Evolutionary conservation across 345 rosid species (phyloP), one percentile per base, ranked within the genome.

Genomic region (Draba incana): DNA sequence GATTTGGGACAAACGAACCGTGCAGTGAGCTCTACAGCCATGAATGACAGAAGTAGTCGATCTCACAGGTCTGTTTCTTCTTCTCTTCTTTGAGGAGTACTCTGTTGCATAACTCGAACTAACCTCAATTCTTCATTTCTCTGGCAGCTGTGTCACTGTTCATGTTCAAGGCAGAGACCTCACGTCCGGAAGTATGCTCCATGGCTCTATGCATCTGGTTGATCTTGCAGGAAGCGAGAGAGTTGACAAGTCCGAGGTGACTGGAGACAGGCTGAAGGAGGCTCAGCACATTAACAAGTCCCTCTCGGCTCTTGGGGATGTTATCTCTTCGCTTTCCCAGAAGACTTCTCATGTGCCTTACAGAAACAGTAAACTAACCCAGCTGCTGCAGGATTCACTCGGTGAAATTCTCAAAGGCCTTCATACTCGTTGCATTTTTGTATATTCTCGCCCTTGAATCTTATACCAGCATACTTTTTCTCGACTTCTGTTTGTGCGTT

Each of bases 201-300:
- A 84, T 27, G 96, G 96, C 46, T 88, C 91, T 37, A 86, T 94
- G 97, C 97, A 94, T 83, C 80, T 94, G 75, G 97, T 94, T 78
- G 99, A 94, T 55, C 84, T 94, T 59, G 99, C 99, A 0, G 99
- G 99, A 66, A 91, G 99, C 14, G 97, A 94, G 76, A 84, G 97
- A 70, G 96, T 94, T 9, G 96, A 91, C 78, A 94, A 94, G 75
- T 91, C 99, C 12, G 97, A 91, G 72, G 99, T 80, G 61, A 88
- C 83, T 8, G 99, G 97, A 62, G 97, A 94, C 67, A 82, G 97
- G 75, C 68, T 94, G 33, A 94, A 91, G 78, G 97, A 94, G 75
- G 97, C 99, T 10, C 87, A 83, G 27, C 89, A 94, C 50, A 91
- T 94, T 73, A 91, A 94, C 80, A 88, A 70, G 76, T 94, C 99